phyloP scores from a whole-genome alignment of 2,329 filamentous ascomycete genomes.

The Cyanodermella asteris region DNA sequence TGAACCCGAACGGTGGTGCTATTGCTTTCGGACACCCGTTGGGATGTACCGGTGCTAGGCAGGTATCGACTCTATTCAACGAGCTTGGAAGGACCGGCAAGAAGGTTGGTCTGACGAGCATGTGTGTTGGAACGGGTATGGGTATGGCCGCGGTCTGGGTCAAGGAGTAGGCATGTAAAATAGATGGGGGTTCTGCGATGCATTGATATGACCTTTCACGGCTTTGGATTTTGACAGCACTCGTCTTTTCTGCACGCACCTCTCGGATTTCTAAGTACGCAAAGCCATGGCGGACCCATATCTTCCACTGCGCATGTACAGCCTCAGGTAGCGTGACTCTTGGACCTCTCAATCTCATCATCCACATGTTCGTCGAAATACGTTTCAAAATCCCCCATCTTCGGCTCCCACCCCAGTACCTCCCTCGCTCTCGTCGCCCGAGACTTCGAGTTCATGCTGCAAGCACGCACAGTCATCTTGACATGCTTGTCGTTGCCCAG shows the following conservation, averaged over 20 bases:
- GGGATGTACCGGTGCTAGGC: slow-evolving; percentile 80
- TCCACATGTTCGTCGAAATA: too few species aligned
- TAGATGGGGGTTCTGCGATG: too few species aligned
- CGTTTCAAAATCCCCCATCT: slow-evolving; percentile 15
- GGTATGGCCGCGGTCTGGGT: slow-evolving; percentile 9
- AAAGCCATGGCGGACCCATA: too few species aligned
- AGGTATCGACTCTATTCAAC: slow-evolving; percentile 78
- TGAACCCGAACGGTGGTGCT: slow-evolving; percentile 92
- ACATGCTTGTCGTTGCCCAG: slow-evolving; percentile 6
- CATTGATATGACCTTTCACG: too few species aligned
- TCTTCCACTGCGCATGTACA: too few species aligned
- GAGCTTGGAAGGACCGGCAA: slow-evolving; percentile 68
- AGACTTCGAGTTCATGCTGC: slow-evolving; percentile 23
- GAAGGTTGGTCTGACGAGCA: slow-evolving; percentile 77
- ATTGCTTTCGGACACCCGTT: slow-evolving; percentile 93
- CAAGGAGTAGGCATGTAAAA: slow-evolving; percentile 4
- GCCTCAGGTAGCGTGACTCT: too few species aligned
- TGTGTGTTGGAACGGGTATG: slow-evolving; percentile 96
- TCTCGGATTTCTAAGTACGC: too few species aligned
- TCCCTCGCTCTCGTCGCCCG: slow-evolving; percentile 19
- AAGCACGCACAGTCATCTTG: slow-evolving; percentile 17
- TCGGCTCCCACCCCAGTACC: slow-evolving; percentile 20
- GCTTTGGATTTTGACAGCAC: too few species aligned
- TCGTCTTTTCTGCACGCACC: too few species aligned
- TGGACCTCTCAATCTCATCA: too few species aligned